These are phyloP conservation scores for Chrysosphaeria jannelii DNA, from an alignment of 2,329 filamentous ascomycete species.

Conservation along the genomic window DNA sequence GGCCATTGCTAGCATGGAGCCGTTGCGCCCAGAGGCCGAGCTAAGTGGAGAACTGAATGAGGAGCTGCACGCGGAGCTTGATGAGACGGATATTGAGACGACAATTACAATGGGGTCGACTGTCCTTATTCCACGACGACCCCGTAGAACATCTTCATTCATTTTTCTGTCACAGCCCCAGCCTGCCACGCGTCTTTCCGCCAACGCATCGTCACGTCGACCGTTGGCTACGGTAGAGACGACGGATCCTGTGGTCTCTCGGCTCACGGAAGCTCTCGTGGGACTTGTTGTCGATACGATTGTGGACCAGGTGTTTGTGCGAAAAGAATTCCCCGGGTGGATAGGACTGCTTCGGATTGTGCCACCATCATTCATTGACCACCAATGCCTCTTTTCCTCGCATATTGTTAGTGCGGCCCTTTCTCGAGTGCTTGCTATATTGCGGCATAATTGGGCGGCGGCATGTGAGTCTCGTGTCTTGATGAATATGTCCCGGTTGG, in stretches of 20 bases:
- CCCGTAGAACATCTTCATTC: no score
- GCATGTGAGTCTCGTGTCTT: constrained; percentile 58
- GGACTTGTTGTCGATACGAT: constrained; percentile 57
- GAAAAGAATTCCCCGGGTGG: constrained; percentile 78
- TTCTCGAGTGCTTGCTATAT: constrained; percentile 32
- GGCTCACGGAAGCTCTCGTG: constrained; percentile 44
- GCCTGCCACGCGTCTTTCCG: no score
- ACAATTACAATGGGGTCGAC: no score
- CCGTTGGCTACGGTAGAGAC: no score
- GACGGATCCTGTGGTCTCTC: no score
- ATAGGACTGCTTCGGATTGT: constrained; percentile 63
- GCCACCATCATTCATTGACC: constrained; percentile 75
- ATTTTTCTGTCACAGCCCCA: no score
- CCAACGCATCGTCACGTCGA: no score
- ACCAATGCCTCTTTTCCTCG: constrained; percentile 85
- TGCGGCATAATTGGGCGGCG: constrained; percentile 40
- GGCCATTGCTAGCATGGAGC: constrained; percentile 60
- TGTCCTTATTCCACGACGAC: no score
- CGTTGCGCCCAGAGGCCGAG: constrained; percentile 58
- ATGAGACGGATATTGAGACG: no score
- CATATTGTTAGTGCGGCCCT: constrained; percentile 56
- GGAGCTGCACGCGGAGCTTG: no score
- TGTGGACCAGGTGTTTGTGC: constrained; percentile 52
- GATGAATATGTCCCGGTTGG: constrained; percentile 61
- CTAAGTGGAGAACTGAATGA: no score